Conservation (phyloP, 2,329 filamentous ascomycete species). For the Diaporthe citri region DNA sequence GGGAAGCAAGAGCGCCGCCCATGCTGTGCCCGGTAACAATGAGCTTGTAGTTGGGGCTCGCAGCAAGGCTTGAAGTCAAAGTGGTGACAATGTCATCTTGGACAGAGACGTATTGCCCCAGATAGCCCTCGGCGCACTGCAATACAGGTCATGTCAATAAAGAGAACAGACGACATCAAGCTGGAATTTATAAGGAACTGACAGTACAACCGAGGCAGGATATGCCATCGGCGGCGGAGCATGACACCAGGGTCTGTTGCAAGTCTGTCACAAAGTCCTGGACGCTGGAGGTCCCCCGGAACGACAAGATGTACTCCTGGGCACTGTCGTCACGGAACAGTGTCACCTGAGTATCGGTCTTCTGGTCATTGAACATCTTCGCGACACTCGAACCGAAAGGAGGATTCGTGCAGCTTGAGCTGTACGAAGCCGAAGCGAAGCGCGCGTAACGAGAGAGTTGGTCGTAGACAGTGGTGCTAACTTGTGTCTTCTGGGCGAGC, state of each 20-base stretch:
- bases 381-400: slow-evolving; percentile 28
- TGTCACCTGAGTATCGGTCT: slow-evolving; percentile 29
- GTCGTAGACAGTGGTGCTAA: slow-evolving; percentile 8
- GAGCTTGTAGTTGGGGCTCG: slow-evolving; percentile 50
- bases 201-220: slow-evolving; percentile 28
- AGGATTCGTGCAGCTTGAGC: slow-evolving; percentile 18
- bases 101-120: slow-evolving; percentile 21
- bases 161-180: too few relatives aligned
- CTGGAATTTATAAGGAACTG: background rate
- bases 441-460: slow-evolving; percentile 30
- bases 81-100: slow-evolving; percentile 15
- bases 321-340: slow-evolving; percentile 36
- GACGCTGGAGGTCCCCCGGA: slow-evolving; percentile 27
- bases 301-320: slow-evolving; percentile 36
- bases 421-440: slow-evolving; percentile 34
- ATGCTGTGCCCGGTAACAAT: slow-evolving; percentile 60
- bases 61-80: slow-evolving; percentile 3
- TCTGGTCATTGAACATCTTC: background rate
- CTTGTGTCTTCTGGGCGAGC: background rate
- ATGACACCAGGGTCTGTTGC: slow-evolving; percentile 8
- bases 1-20: slow-evolving; percentile 59
- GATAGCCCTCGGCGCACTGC: slow-evolving; percentile 23
- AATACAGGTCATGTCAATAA: background rate
- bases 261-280: slow-evolving; percentile 30
- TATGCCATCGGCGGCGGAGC: slow-evolving; percentile 14